Evolutionary conservation across 2,329 filamentous ascomycete species (phyloP), one percentile per base, ranked within the genome.

Genomic region (Aureobasidium pullulans): DNA sequence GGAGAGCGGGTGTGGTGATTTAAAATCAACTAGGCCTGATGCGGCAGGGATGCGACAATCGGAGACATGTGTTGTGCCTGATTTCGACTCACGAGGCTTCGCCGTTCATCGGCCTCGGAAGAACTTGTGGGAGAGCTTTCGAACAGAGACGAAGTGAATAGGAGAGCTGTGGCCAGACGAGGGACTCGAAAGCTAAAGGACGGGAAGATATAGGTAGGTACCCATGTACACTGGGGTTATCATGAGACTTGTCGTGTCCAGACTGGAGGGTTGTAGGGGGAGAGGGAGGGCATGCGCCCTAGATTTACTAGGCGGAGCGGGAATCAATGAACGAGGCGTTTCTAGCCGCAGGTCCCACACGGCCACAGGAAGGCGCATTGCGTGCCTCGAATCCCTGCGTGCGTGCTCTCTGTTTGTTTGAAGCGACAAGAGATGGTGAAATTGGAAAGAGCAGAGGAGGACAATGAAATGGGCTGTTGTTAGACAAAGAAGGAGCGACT

Each of bases 321-420:
- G 42, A 56, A 44, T 57, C 54, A 48, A 48, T 57, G 43, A 57
- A 57, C 36, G 54, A 57, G 54, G 54, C 54, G 54, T 48, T 57
- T 40, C 54, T 57, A 57, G 54, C 54, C 54, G 54, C 54, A 57
- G 54, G 54, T 57, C 54, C 54, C 54, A 57, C 54, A 57, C 50
- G 37, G 49, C 49, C 49, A 52, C 49, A 52, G 48, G 28, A 44
- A 36, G 40, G 31, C 31, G 52, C 32, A 48, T 57, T 57, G 44
- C 54, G 54, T 57, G 54, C 54, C 54, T 57, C 43, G 42, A 57
- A 57, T 47, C 54, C 43, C 43, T 57, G 54, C 43, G 53, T 48
- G 53, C 10, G 43, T 47, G 42, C 10, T 32, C 31, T 44, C 13
- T 56, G 52, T 28, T 16, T 37, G 50, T 16, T 23, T 23, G 16